Conservation (phyloP, 2,329 filamentous ascomycete species). For the Myriosclerotinia duriaeana region DNA sequence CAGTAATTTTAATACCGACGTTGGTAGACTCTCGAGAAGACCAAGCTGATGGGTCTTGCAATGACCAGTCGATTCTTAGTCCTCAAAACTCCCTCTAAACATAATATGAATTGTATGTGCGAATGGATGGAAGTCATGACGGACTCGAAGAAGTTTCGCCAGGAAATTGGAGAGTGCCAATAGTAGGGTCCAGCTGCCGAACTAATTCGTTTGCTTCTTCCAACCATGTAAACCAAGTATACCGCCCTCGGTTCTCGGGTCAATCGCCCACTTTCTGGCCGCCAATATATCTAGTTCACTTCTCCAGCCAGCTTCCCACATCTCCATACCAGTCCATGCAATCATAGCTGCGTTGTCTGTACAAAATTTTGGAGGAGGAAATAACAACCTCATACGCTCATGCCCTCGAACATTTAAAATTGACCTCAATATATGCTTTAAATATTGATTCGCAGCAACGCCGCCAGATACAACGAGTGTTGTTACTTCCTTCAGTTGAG, state of each 20-base stretch:
- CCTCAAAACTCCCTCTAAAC: not conserved
- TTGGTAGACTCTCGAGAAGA: not conserved
- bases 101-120: not conserved
- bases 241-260: constrained; percentile 59
- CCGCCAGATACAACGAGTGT: constrained; percentile 85
- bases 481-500: constrained; percentile 41
- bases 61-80: not conserved
- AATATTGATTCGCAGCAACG: constrained; percentile 80
- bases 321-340: constrained; percentile 88
- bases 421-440: constrained; percentile 63
- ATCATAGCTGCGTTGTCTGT: constrained; percentile 99
- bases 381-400: constrained; percentile 59
- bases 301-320: constrained; percentile 77
- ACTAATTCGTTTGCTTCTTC: constrained; percentile 34
- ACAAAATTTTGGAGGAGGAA: constrained; percentile 76
- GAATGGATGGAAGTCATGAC: not conserved
- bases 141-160: not conserved
- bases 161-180: not conserved
- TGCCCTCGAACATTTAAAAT: constrained; percentile 67
- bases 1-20: not conserved
- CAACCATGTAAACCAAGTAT: constrained; percentile 62
- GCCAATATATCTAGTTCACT: constrained; percentile 60
- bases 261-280: constrained; percentile 72
- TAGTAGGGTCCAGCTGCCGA: not conserved
- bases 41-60: not conserved